Base-by-base conservation (phyloP, 106 monocot genomes). In the Platanthera zijinensis region DNA sequence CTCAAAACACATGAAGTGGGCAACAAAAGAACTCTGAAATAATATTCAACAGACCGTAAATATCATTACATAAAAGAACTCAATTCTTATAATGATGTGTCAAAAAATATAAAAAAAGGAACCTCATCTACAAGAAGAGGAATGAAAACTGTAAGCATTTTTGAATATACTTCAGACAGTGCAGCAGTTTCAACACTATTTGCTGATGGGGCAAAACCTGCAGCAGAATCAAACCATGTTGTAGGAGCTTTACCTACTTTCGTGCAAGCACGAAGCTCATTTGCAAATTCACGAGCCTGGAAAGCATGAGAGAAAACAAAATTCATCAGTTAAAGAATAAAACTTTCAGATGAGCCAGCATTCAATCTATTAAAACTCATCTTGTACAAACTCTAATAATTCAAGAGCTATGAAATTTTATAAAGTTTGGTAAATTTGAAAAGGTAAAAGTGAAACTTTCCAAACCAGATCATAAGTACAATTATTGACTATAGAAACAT, bases 1-100 rank as follows among this genome's bases (percentile, higher is more conserved):
- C 78, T 99, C 99, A 85, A 99, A 99, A 78, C 99, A 99, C 99
- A 99, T 94, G 72, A 99, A 99, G 84, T 94, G 99, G 80, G 92
- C 86, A 80, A 99, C 92, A 57, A 99, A 99, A 19, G 99, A 88
- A 79, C 99, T 99, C 99, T 99, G 84, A 71, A 75, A 61, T 15
- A 74, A 19, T 11, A 73, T 57, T 28, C 21, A 76, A 15, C 54
- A 19, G 11, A 48, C 15, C 66, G 68, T 11, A 77, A 46, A 51
- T 72, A 83, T n/a, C 59, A 49, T 50, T 30, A 66, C 11, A 64
- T 5, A 8, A 28, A 52, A 54, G 39, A 54, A 12, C 17, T 73
- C 48, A 7, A 51, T 45, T 72, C 69, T 22, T 52, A 10, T 63
- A 59, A 32, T 59, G 46, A 80, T 1, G 1, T 25, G 82, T 46